Base-by-base conservation (phyloP, 2,329 filamentous ascomycete genomes). In the Penicillium sp. region DNA sequence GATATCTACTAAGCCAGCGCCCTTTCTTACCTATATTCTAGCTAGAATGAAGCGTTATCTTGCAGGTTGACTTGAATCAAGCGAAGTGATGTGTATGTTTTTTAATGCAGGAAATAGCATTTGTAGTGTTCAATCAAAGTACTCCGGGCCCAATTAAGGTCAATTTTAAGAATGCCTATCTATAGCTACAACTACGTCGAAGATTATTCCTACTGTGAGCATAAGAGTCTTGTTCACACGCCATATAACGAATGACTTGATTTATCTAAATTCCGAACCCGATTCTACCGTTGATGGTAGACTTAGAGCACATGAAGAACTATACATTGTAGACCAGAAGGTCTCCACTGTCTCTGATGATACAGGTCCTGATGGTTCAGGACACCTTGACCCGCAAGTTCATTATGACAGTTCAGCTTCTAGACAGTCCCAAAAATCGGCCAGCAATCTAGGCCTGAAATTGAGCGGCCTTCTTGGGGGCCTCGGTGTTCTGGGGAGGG, bases 351-450 rank as follows among this genome's bases (percentile, higher is more conserved):
- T 21, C 39, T 42, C 3, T 42, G 7, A 42, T 42, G 19, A 42
- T 42, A 10, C n/a, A 6, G 9, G 39, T 2, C 19, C 39, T 42
- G 19, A 42, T 22, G n/a, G 19, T 14, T 27, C 14, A 47, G n/a
- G 24, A 21, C 39, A 22, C 2, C 19, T 42, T 42, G 39, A 22
- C 39, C 39, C 19, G 39, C 39, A 29, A 51, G n/a, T 13, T 45
- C 37, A 44, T 52, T 26, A 16, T 19, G 26, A 52, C 13, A 52
- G 21, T 19, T 52, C 49, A 52, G 11, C 16, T 11, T 52, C 49
- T 52, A 52, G 26, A 13, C 49, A 52, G 9, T 52, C 49, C 49
- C 39, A 52, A 9, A 52, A 52, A 45, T 52, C 49, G 19, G 42
- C 37, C 26, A 52, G n/a, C 14, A 29, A 27, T 44, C 29, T 44